phyloP scores from a whole-genome alignment of 495 filamentous ascomycete species.

The Lophiotrema nucula region DNA sequence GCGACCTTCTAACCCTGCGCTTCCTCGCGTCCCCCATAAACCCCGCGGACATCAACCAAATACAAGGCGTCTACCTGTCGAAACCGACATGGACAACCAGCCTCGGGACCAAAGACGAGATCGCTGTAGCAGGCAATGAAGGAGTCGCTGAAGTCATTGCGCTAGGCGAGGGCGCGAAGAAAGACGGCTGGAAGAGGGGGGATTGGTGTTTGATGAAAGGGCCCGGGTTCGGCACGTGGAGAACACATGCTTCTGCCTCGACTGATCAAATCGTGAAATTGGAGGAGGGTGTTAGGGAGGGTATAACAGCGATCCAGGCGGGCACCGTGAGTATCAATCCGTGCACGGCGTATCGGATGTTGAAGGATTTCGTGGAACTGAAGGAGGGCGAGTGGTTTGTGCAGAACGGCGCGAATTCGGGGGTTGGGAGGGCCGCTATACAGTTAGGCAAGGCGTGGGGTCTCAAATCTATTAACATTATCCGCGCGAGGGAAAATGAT shows the following conservation, averaged over 20 bases:
- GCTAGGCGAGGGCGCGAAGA: constrained; percentile 57
- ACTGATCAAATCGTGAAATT: constrained; percentile 64
- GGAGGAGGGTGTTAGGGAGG: constrained; percentile 61
- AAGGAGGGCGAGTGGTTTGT: constrained; percentile 82
- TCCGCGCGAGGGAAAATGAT: constrained; percentile 66
- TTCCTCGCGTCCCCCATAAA: constrained; percentile 90
- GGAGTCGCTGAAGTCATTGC: constrained; percentile 82
- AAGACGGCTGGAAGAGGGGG: constrained; percentile 54
- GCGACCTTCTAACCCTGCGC: constrained; percentile 56
- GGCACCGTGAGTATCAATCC: constrained; percentile 90
- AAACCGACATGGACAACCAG: constrained; percentile 69
- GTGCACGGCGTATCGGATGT: constrained; percentile 87
- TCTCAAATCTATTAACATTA: constrained; percentile 79
- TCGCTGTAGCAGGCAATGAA: constrained; percentile 83
- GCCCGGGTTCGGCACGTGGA: constrained; percentile 84
- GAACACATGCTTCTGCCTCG: constrained; percentile 73
- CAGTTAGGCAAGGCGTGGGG: constrained; percentile 84
- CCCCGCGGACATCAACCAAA: constrained; percentile 93
- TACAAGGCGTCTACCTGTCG: constrained; percentile 94
- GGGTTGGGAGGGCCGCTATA: constrained; percentile 84
- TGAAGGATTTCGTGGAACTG: constrained; percentile 73
- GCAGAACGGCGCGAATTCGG: constrained; percentile 94
- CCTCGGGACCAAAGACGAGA: constrained; percentile 71
- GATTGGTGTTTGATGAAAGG: constrained; percentile 89
- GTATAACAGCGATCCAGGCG: constrained; percentile 69